Percentiles rank a stretch among this genome's conserved stretches.
Evolutionary conservation across 2,329 filamentous ascomycete genomes (phyloP).

Genomic region (Clonostachys byssicola): DNA sequence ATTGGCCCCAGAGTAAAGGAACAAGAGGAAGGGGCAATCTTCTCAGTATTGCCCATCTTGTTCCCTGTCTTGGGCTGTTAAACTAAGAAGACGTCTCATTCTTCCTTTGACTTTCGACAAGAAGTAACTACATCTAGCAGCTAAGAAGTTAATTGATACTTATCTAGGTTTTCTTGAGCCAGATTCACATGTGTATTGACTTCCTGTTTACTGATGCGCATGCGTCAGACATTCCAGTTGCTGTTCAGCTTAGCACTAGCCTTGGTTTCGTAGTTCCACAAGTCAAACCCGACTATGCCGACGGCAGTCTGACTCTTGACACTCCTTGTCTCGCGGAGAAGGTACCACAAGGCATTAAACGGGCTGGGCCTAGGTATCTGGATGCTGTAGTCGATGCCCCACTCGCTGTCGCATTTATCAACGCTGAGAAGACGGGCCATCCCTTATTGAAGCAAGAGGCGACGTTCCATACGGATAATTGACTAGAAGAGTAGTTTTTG

Average conservation of each 20-base stretch:
- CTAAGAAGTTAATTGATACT: slow-evolving; percentile 4
- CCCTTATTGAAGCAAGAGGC: slow-evolving; percentile 12
- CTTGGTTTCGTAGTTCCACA: slow-evolving; percentile 13
- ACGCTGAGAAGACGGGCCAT: slow-evolving; percentile 14
- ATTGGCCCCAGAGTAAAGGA: background rate
- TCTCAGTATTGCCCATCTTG: background rate
- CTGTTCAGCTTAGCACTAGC: background rate
- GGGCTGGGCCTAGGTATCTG: slow-evolving; percentile 13
- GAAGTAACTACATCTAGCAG: slow-evolving; percentile 25
- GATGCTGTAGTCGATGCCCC: slow-evolving; percentile 19
- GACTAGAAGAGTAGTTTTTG: slow-evolving; percentile 18
- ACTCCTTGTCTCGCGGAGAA: slow-evolving; percentile 17
- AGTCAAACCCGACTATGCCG: slow-evolving; percentile 19
- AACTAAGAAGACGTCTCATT: slow-evolving; percentile 23
- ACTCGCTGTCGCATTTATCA: slow-evolving; percentile 15
- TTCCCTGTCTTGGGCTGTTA: slow-evolving; percentile 6
- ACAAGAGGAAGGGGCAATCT: background rate
- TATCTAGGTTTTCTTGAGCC: background rate
- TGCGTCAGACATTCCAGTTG: background rate
- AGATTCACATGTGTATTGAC: background rate
- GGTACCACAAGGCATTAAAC: slow-evolving; percentile 15
- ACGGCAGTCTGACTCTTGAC: slow-evolving; percentile 17
- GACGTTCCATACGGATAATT: slow-evolving; percentile 20
- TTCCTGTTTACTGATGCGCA: background rate
- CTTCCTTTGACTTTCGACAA: slow-evolving; percentile 20